Percentiles rank a stretch among this genome's conserved stretches.
These are phyloP conservation scores for Xylaria sp. DNA, from an alignment of 2,329 filamentous ascomycete genomes.

Conservation along the genomic window DNA sequence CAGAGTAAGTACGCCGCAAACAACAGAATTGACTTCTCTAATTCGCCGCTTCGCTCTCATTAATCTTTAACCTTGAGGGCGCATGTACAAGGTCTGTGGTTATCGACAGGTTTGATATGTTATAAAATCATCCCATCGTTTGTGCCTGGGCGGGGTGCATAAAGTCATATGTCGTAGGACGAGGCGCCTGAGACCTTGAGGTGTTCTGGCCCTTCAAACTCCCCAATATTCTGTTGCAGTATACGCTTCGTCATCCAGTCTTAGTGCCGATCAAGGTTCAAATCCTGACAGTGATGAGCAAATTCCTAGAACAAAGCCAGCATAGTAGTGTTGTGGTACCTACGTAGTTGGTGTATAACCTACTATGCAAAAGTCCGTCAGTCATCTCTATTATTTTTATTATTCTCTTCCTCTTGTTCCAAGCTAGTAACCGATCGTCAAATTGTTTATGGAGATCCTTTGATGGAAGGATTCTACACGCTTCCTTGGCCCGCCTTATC, in stretches of 20 bases:
- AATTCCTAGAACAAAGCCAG: constrained; percentile 16
- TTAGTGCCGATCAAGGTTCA: constrained; percentile 20
- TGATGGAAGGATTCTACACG: constrained; percentile 31
- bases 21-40: constrained; percentile 9
- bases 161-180: constrained; percentile 36
- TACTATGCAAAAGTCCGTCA: constrained; percentile 19
- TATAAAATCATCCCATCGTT: constrained; percentile 3
- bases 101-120: background rate
- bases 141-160: constrained; percentile 24
- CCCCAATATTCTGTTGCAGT: constrained; percentile 45
- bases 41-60: constrained; percentile 2
- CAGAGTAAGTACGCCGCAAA: background rate
- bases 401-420: constrained; percentile 5
- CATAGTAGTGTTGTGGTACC: constrained; percentile 25
- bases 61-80: background rate
- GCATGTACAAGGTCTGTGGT: constrained; percentile 6
- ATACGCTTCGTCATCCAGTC: constrained; percentile 43
- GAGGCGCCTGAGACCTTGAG: constrained; percentile 39
- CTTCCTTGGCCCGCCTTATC: constrained; percentile 18
- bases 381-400: constrained; percentile 24
- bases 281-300: constrained; percentile 39
- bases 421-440: constrained; percentile 30
- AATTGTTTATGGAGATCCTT: constrained; percentile 21
- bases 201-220: constrained; percentile 40
- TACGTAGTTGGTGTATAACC: background rate